A percentile compares a stretch with the other conserved stretches of the same genome.
Conservation (phyloP, 2,329 filamentous ascomycete species). For the Penicillium sp. region DNA sequence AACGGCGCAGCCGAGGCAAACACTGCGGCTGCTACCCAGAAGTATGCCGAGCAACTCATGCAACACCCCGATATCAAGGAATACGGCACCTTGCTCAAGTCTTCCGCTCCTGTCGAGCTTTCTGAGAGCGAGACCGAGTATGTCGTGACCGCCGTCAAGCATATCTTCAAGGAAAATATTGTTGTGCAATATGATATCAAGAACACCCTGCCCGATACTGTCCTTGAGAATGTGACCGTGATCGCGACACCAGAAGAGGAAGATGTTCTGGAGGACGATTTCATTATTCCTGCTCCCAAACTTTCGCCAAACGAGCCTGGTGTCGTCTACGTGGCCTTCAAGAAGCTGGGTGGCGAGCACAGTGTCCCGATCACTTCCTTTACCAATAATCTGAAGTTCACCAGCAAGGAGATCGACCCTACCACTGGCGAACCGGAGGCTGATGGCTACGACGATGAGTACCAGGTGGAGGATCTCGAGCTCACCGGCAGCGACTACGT, state of each 20-base stretch:
- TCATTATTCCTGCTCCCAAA: slow-evolving; percentile 86
- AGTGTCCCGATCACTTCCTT: slow-evolving; percentile 81
- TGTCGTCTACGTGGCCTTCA: slow-evolving; percentile 93
- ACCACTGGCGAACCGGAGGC: slow-evolving; percentile 92
- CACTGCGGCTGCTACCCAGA: slow-evolving; percentile 79
- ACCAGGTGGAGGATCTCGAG: slow-evolving; percentile 92
- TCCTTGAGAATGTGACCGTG: slow-evolving; percentile 87
- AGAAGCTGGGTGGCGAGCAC: slow-evolving; percentile 74
- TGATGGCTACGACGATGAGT: slow-evolving; percentile 93
- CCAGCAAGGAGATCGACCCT: slow-evolving; percentile 96
- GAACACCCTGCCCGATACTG: slow-evolving; percentile 90
- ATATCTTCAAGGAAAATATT: slow-evolving; percentile 96
- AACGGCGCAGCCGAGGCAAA: slow-evolving; percentile 74
- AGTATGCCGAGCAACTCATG: slow-evolving; percentile 85
- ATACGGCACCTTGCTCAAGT: slow-evolving; percentile 91
- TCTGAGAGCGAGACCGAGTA: slow-evolving; percentile 98
- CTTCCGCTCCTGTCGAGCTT: slow-evolving; percentile 80
- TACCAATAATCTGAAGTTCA: slow-evolving; percentile 94
- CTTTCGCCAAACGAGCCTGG: slow-evolving; percentile 84
- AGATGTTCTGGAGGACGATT: slow-evolving; percentile 77
- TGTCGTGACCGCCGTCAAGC: slow-evolving; percentile 90
- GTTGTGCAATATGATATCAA: slow-evolving; percentile 97
- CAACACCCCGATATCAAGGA: slow-evolving; percentile 88
- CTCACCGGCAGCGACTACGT: slow-evolving; percentile 92
- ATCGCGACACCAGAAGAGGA: slow-evolving; percentile 79